phyloP scores from a whole-genome alignment of 208 protist genomes.

The Acanthamoeba culbertsoni region DNA sequence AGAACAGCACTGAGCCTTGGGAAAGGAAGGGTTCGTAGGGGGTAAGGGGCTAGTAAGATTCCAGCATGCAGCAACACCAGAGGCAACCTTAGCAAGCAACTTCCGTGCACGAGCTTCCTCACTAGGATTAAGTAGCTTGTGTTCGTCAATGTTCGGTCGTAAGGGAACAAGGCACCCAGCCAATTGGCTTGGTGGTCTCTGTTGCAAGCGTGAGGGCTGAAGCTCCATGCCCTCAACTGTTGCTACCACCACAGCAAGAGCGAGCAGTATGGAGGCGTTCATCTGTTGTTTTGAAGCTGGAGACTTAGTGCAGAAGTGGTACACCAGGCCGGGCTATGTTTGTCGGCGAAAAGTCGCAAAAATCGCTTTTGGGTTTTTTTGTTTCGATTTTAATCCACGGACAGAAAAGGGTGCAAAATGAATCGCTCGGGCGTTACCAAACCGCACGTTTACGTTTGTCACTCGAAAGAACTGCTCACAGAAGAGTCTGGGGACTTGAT shows the following conservation, averaged over 20 bases:
- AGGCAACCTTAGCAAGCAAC: neutral
- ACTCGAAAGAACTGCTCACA: neutral
- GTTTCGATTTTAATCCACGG: neutral
- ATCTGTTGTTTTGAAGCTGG: no score
- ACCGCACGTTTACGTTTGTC: neutral
- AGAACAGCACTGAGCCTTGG: neutral
- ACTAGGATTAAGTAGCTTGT: neutral
- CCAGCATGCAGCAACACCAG: neutral
- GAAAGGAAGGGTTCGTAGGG: neutral
- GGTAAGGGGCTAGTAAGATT: neutral
- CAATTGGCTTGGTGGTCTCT: neutral
- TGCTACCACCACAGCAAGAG: neutral
- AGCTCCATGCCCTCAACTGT: neutral
- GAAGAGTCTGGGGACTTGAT: slow-evolving; percentile 45
- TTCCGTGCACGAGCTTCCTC: neutral
- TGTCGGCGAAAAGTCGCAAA: neutral
- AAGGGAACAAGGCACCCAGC: neutral
- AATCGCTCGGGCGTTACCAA: neutral
- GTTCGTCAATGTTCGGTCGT: neutral
- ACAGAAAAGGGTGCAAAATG: neutral
- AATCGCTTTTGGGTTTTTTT: neutral
- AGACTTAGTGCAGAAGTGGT: no score
- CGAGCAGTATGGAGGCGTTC: no score
- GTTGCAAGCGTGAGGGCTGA: neutral
- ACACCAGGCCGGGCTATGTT: no score